Base-by-base conservation (phyloP, 176 grass and related monocot genomes). In the Thinopyrum elongatum region DNA sequence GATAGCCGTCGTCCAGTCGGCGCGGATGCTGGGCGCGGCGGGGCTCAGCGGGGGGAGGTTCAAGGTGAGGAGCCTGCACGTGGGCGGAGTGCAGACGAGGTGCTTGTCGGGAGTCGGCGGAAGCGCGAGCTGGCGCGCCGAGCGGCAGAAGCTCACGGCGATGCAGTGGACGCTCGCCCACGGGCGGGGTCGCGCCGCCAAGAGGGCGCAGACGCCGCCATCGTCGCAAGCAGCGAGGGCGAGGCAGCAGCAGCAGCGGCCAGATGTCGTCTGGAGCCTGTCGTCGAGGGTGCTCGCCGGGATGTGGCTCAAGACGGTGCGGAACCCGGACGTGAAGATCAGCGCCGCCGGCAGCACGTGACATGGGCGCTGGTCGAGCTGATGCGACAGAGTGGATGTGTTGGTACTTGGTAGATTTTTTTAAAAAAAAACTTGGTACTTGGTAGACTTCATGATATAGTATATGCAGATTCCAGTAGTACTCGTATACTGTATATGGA, bases 91-190 rank as follows among this genome's bases (percentile, higher is more conserved):
- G 73, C 86, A 90, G 86, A 33, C 87, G 79, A 83, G 89, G 59
- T 46, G 85, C 60, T 30, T 29, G 25, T 69, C 86, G n/a, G 83
- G 80, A 30, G 86, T 4, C n/a, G 89, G 78, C 65, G 86, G 35
- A 35, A 79, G 47, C 28, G 57, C 74, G 22, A 81, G 58, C 89
- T 92, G 88, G 86, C 63, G 78, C 44, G 88, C 82, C 39, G 97
- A 99, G 88, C 88, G 85, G 79, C 92, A 97, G 81, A 93, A 88
- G 76, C 80, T 96, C 55, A 94, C 92, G 82, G 97, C 97, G 16
- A 82, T 87, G 86, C 97, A 99, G 70, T 99, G 97, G 97, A 76
- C 90, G 65, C 39, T 92, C 29, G 92, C 85, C 6, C 63, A 96
- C 68, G 92, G 86, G 16, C 74, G 44, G 51, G 83, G 33, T 1